These are phyloP conservation scores for Lepiota subincarnata DNA, from an alignment of 768 basidiomycete species.

Conservation along the genomic window DNA sequence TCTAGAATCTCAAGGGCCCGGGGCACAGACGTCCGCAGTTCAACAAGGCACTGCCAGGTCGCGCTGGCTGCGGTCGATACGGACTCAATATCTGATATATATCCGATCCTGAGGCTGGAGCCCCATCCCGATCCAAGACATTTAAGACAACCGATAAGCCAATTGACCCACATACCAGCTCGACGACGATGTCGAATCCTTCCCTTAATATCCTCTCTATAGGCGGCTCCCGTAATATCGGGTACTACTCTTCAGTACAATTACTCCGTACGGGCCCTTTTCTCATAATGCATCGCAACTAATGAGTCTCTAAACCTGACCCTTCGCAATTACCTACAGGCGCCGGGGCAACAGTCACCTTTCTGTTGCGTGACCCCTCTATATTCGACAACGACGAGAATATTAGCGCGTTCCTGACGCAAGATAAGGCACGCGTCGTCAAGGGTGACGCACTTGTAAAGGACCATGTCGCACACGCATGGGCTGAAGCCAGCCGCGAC, in stretches of 20 bases:
- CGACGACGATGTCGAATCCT: background rate
- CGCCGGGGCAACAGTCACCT: slow-evolving; percentile 57
- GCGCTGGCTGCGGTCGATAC: too few species aligned
- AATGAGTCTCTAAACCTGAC: background rate
- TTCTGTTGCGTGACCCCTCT: slow-evolving; percentile 49
- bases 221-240: slow-evolving; percentile 56
- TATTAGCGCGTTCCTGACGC: slow-evolving; percentile 48
- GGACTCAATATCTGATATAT: too few species aligned
- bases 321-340: slow-evolving; percentile 31
- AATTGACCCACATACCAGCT: background rate
- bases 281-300: background rate
- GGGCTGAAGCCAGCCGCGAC: slow-evolving; percentile 39
- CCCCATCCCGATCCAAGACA: background rate
- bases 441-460: slow-evolving; percentile 58
- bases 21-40: too few species aligned
- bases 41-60: too few species aligned
- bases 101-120: too few species aligned
- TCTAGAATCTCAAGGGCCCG: too few species aligned
- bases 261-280: slow-evolving; percentile 36
- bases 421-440: slow-evolving; percentile 49
- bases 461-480: slow-evolving; percentile 48
- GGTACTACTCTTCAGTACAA: slow-evolving; percentile 44
- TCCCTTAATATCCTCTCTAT: slow-evolving; percentile 39
- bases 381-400: slow-evolving; percentile 50
- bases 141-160: slow-evolving; percentile 1